phyloP scores from a whole-genome alignment of 495 filamentous ascomycete species.

The Tuber umbilicatum region DNA sequence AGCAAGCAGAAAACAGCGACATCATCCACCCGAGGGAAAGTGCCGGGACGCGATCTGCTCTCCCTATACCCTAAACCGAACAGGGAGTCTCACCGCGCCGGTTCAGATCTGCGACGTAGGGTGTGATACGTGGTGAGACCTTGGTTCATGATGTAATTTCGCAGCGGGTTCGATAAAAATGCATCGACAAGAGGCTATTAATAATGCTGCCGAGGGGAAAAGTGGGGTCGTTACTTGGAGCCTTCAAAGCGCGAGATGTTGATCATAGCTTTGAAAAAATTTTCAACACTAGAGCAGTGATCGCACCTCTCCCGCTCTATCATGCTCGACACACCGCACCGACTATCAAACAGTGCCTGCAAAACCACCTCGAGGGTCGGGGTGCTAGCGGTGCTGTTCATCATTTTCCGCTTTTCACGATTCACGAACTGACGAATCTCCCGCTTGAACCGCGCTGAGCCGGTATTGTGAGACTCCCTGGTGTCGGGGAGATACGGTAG shows the following conservation, averaged over 20 bases:
- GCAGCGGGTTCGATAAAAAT: neutral
- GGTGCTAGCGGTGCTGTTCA: too few species aligned
- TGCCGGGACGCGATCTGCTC: neutral
- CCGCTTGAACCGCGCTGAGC: too few species aligned
- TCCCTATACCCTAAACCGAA: neutral
- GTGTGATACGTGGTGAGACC: neutral
- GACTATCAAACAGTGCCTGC: too few species aligned
- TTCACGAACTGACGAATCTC: too few species aligned
- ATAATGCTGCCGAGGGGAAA: neutral
- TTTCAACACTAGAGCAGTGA: too few species aligned
- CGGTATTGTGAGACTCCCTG: too few species aligned
- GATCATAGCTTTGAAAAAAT: neutral
- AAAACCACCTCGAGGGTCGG: too few species aligned
- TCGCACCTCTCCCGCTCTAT: too few species aligned
- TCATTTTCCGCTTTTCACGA: too few species aligned
- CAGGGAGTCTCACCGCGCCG: neutral
- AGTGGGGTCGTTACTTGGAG: neutral
- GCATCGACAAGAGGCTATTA: neutral
- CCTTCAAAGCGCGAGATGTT: neutral
- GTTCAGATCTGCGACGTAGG: neutral
- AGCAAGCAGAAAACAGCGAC: neutral
- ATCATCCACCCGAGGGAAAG: neutral
- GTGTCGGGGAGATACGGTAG: too few species aligned
- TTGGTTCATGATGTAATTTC: neutral
- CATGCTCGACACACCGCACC: too few species aligned